Conservation (phyloP, 495 filamentous ascomycete species). For the Friedmanniomyces simplex region DNA sequence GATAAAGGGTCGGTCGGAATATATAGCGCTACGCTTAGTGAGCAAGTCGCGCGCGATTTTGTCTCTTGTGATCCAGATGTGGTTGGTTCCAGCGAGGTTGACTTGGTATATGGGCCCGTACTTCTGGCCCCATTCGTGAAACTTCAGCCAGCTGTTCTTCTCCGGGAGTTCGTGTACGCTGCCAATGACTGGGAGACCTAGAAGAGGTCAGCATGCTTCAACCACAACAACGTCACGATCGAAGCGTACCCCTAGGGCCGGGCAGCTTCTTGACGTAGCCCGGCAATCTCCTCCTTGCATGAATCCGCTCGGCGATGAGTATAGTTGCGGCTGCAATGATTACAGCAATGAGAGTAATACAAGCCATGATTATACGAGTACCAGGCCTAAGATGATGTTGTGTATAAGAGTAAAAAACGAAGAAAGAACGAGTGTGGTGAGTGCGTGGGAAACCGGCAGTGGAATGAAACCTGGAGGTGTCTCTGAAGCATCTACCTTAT, state of each 20-base stretch:
- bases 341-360: neutral
- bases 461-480: neutral
- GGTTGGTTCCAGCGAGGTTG: conserved; percentile 44
- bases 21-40: conserved; percentile 46
- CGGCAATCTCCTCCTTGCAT: conserved; percentile 13
- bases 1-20: conserved; percentile 49
- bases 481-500: neutral
- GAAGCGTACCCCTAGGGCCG: conserved; percentile 28
- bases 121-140: conserved; percentile 50
- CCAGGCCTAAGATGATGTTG: neutral
- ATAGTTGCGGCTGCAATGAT: neutral
- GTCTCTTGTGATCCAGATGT: conserved; percentile 52
- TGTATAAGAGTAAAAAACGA: neutral
- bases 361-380: neutral
- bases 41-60: conserved; percentile 49
- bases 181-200: conserved; percentile 44
- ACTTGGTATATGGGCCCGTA: conserved; percentile 56
- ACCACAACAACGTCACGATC: neutral
- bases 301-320: neutral
- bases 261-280: conserved; percentile 26
- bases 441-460: neutral
- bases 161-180: conserved; percentile 48
- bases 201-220: neutral
- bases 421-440: neutral
- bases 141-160: conserved; percentile 43